Evolutionary conservation across 345 rosid species (phyloP), one percentile per base, ranked within the genome.

Genomic region (Hibiscus tridactylites): DNA sequence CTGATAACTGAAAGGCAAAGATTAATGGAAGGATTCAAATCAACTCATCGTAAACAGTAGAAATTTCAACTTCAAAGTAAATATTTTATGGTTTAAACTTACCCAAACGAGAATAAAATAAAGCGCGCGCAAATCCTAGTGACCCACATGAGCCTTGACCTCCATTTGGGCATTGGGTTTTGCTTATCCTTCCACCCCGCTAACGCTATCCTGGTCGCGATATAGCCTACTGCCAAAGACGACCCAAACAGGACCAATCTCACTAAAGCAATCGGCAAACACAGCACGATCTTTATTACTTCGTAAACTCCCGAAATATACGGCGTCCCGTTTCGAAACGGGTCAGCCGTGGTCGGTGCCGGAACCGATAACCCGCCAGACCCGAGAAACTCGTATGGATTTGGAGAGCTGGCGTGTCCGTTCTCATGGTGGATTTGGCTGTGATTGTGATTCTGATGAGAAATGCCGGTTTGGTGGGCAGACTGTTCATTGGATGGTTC

Each of bases 71-170:
- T 47, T 33, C 54, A 29, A 17, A 49, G 58, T 26, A 47, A 7
- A 2, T 19, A 16, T 17, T 17, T 53, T 19, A 6, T 3, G 15
- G 15, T 56, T 5, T 47, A 6, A 69, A 69, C 81, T 33, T 17
- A 95, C 99, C 99, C 99, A 29, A 95, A 95, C 42, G 97, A 81
- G 87, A 95, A 95, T 65, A 95, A 90, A 73, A 95, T 95, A 44
- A 81, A 81, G 53, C 99, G 86, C 28, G 96, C 73, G 61, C 78
- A 89, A 73, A 83, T 4, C 79, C 99, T 85, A 74, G 99, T 95
- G 71, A 92, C 44, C 96, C 97, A 90, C 99, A 95, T 95, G 81
- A 95, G 49, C 72, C 90, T 68, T n/a, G 79, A 88, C 69, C 99
- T 83, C 99, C 99, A 95, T 60, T 11, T 79, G 74, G 99, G 93